Conservation (phyloP, 306 rosid genomes). For the Calophaca sinica region DNA sequence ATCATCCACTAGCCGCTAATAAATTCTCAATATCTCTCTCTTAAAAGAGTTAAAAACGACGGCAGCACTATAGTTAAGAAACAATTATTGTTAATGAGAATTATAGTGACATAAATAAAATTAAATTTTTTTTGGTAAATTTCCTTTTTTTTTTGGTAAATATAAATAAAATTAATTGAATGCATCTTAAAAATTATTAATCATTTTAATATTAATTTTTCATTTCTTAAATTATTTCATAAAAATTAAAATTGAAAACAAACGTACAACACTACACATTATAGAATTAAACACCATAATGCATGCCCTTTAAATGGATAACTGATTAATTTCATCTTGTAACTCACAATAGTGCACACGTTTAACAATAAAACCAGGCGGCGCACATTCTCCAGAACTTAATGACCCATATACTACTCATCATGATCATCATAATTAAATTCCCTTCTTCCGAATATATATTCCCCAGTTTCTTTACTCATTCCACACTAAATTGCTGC, state of each 20-base stretch:
- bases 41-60: constrained; percentile 1
- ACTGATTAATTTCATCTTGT: constrained; percentile 50
- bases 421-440: constrained; percentile 4
- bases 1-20: constrained; percentile 1
- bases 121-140: not conserved
- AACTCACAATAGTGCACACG: constrained; percentile 59
- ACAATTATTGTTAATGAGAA: constrained; percentile 5
- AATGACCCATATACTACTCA: constrained; percentile 29
- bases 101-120: constrained; percentile 3
- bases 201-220: not conserved
- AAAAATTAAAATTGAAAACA: not conserved
- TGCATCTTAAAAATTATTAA: not conserved
- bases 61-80: not conserved
- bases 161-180: not conserved
- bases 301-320: constrained; percentile 4
- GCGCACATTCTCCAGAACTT: constrained; percentile 54
- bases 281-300: constrained; percentile 5
- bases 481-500: not conserved
- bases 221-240: not conserved
- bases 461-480: not conserved
- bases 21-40: not conserved
- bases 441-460: constrained; percentile 38
- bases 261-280: not conserved
- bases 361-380: constrained; percentile 49
- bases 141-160: too few relatives aligned